Evolutionary conservation across 345 rosid species (phyloP), one percentile per base, ranked within the genome.

Genomic region (Aethionema arabicum): DNA sequence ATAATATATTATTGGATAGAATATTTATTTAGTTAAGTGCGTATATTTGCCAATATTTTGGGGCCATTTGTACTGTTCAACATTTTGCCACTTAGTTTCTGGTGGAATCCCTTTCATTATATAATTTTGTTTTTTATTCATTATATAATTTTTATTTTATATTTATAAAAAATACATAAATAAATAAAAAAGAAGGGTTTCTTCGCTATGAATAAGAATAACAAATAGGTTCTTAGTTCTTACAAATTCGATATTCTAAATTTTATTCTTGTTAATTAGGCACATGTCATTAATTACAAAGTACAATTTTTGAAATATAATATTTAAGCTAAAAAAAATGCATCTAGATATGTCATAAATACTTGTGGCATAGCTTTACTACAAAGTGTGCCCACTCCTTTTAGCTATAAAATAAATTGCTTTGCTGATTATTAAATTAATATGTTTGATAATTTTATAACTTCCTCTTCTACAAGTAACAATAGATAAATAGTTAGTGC

Each of bases 11-110:
- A 42, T 38, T 50, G 56, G 30, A n/a, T 70, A 43, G 75, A 70
- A 70, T 63, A 63, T 56, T 56, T 50, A 29, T 63, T 36, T 16
- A 51, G 31, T 59, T 63, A 44, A 63, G 69, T 70, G 74, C 60
- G 69, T 57, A 63, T 70, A 70, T 49, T 63, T 47, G 60, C 65
- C 74, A 70, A 56, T 50, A 36, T 63, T 41, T 56, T 57, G 56
- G 35, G 36, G 64, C 50, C 49, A 33, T 56, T 63, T 35, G 10
- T 15, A 63, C 65, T 63, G 59, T 70, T 56, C 31, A 21, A 37
- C 59, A 63, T 15, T 40, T 41, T 39, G 40, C 63, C 74, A 63
- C 59, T 56, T 63, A 63, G 31, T 43, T 63, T 70, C 41, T 64
- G 60, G 65, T 70, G 70, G 70, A 64, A 57, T 36, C 55, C 43